Percentiles rank a stretch among this genome's conserved stretches.
Conservation (phyloP, 768 basidiomycete genomes). For the Amanita subjunquillea region DNA sequence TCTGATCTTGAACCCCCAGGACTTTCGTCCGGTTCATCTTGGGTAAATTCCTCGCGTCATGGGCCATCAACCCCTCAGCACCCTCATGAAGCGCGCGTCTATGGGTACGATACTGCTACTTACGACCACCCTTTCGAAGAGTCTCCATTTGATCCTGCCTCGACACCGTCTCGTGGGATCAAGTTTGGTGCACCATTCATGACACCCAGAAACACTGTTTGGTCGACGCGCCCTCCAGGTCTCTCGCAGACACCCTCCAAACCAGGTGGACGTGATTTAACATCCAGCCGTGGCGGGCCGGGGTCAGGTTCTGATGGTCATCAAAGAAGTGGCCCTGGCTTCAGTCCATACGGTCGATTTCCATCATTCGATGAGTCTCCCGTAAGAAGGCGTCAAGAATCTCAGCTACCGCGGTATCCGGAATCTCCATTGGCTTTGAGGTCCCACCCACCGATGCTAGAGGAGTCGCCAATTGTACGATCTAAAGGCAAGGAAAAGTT, state of each 20-base stretch:
- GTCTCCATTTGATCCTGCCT: conserved; percentile 65
- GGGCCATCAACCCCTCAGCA: conserved; percentile 48
- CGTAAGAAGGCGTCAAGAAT: conserved; percentile 29
- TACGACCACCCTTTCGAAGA: conserved; percentile 29
- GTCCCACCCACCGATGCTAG: conserved; percentile 14
- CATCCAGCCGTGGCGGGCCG: conserved; percentile 16
- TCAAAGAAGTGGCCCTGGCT: conserved; percentile 9
- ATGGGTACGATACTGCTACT: conserved; percentile 23
- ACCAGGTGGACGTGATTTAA: conserved; percentile 17
- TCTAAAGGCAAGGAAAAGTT: conserved; percentile 10
- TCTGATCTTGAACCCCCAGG: conserved; percentile 19
- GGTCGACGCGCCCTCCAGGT: conserved; percentile 31
- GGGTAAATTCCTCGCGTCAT: conserved; percentile 39
- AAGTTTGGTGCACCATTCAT: conserved; percentile 46
- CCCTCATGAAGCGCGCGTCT: conserved; percentile 26
- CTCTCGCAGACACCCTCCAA: conserved; percentile 47
- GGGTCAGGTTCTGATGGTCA: conserved; percentile 20
- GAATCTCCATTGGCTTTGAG: conserved; percentile 23
- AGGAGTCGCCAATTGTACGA: conserved; percentile 26
- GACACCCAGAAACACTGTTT: conserved; percentile 51
- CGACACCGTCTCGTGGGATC: conserved; percentile 74
- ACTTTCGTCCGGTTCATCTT: conserved; percentile 27
- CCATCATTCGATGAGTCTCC: conserved; percentile 42
- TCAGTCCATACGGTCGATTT: conserved; percentile 16
- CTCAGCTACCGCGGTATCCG: conserved; percentile 20